Evolutionary conservation across 495 filamentous ascomycete genomes (phyloP).

Genomic region (Penicillium subrubescens): DNA sequence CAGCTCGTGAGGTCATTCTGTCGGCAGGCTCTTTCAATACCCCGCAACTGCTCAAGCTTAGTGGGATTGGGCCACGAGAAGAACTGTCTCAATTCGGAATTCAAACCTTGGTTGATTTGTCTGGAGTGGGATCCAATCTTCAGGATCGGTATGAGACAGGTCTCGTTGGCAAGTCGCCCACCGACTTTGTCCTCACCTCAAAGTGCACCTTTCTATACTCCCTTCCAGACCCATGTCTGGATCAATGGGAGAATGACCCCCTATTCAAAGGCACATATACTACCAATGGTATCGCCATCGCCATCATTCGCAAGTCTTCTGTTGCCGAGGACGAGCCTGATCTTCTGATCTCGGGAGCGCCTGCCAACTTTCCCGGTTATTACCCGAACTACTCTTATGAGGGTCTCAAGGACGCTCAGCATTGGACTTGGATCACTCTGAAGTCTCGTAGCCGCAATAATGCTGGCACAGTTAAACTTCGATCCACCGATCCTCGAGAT

Average conservation of each 20-base stretch:
- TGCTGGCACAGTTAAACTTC: constrained; percentile 51
- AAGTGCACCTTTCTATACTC: constrained; percentile 50
- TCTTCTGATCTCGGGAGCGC: constrained; percentile 53
- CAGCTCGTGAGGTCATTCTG: constrained; percentile 63
- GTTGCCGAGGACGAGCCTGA: constrained; percentile 46
- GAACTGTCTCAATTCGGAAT: constrained; percentile 55
- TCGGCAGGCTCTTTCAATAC: constrained; percentile 64
- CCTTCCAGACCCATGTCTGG: constrained; percentile 51
- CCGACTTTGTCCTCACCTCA: constrained; percentile 46
- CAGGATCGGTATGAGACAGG: constrained; percentile 65
- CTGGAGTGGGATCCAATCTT: constrained; percentile 66
- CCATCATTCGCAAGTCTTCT: constrained; percentile 44
- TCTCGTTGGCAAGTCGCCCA: constrained; percentile 47
- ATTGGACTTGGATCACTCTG: constrained; percentile 51
- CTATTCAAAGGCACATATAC: constrained; percentile 48
- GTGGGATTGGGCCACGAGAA: constrained; percentile 58
- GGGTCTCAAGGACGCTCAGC: constrained; percentile 26
- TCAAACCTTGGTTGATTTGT: constrained; percentile 53
- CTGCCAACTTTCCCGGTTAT: constrained; percentile 47
- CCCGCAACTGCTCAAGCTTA: constrained; percentile 66
- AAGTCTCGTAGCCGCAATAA: constrained; percentile 55
- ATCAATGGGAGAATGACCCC: constrained; percentile 44
- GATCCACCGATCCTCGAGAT: constrained; percentile 52
- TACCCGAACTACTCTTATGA: constrained; percentile 40
- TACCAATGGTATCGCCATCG: constrained; percentile 49